phyloP scores from a whole-genome alignment of 371 early-diverging fungal genomes.

The Parasitella parasitica region DNA sequence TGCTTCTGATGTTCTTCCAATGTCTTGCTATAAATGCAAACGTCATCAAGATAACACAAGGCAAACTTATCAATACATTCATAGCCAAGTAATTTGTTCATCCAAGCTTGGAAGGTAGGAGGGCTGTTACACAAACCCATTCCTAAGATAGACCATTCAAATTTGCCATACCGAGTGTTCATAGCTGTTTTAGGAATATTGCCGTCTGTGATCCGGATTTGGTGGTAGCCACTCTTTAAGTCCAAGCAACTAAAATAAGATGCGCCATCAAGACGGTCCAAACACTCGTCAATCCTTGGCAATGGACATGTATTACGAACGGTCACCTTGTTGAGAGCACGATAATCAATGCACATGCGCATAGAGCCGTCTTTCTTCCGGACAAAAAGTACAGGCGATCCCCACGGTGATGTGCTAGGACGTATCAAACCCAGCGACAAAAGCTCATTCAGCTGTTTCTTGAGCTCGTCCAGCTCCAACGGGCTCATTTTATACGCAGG shows the following conservation, averaged over 20 bases:
- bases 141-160: conserved; percentile 46
- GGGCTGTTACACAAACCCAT: conserved; percentile 55
- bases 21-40: conserved; percentile 41
- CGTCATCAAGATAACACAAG: conserved; percentile 48
- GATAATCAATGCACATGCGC: conserved; percentile 46
- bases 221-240: conserved; percentile 34
- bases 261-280: neutral
- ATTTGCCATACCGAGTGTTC: conserved; percentile 27
- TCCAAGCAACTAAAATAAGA: conserved; percentile 29
- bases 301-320: conserved; percentile 17
- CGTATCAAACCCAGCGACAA: conserved; percentile 36
- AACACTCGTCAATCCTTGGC: neutral
- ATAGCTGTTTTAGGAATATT: conserved; percentile 9
- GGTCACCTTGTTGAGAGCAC: conserved; percentile 42
- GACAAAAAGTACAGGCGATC: conserved; percentile 53
- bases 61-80: conserved; percentile 36
- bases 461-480: conserved; percentile 27
- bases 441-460: conserved; percentile 30
- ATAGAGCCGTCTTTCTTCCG: conserved; percentile 51
- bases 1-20: conserved; percentile 41
- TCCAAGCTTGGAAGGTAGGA: conserved; percentile 41
- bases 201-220: conserved; percentile 15
- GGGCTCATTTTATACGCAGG: conserved; percentile 24
- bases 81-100: conserved; percentile 33
- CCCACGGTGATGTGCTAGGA: conserved; percentile 43